These are phyloP conservation scores for Podospora comata DNA, from an alignment of 495 filamentous ascomycete species.

Conservation along the genomic window DNA sequence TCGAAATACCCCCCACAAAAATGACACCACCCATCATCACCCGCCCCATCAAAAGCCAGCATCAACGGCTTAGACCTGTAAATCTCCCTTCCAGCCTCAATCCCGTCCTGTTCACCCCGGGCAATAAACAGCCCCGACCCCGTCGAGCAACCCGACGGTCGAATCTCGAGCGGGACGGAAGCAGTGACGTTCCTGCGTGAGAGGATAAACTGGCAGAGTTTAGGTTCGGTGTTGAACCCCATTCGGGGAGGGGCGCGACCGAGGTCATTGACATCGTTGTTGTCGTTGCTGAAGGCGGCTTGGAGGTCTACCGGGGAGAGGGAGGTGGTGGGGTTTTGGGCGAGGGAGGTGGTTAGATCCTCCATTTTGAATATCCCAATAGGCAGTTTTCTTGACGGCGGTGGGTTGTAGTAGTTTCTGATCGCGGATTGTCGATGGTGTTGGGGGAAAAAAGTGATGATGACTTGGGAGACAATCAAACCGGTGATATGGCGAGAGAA, in stretches of 20 bases:
- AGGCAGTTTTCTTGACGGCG: not conserved
- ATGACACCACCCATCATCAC: constrained; percentile 19
- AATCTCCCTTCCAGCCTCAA: constrained; percentile 24
- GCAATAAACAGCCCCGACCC: constrained; percentile 27
- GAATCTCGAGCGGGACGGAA: constrained; percentile 19
- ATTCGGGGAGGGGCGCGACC: constrained; percentile 13
- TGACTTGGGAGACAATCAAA: not conserved
- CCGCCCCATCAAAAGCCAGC: constrained; percentile 3
- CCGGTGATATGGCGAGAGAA: not conserved
- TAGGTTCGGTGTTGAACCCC: constrained; percentile 15
- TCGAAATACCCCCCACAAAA: constrained; percentile 20
- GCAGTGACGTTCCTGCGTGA: constrained; percentile 1
- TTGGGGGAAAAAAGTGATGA: not conserved
- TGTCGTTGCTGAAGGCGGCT: not conserved
- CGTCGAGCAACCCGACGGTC: constrained; percentile 13
- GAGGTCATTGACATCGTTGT: constrained; percentile 7
- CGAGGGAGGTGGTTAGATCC: not conserved
- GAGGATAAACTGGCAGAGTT: constrained; percentile 22
- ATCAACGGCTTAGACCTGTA: constrained; percentile 23
- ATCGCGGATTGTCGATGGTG: not conserved
- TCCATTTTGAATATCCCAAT: not conserved
- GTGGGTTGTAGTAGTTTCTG: not conserved
- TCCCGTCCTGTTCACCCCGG: not conserved
- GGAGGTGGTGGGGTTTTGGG: not conserved
- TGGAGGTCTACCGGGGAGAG: not conserved